These are phyloP conservation scores for Cunninghamia lanceolata DNA, from an alignment of 75 land plant genomes.

Conservation along the genomic window DNA sequence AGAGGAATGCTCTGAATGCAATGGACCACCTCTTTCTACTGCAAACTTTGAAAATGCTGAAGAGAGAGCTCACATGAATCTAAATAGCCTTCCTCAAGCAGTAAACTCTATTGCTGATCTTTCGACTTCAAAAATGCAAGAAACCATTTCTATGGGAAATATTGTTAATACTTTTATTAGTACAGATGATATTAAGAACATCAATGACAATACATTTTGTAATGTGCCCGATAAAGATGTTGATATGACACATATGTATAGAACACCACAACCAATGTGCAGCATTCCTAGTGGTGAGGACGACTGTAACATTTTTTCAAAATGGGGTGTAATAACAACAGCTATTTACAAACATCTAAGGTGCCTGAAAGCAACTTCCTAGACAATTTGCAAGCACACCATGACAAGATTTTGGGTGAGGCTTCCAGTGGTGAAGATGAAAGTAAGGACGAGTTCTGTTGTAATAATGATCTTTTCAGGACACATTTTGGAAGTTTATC, in stretches of 20 bases:
- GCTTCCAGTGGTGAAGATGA: slow-evolving; percentile 24
- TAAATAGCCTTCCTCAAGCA: too few relatives aligned
- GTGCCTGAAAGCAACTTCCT: background rate
- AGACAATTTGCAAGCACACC: too few relatives aligned
- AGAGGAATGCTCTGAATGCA: background rate
- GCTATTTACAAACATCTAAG: background rate
- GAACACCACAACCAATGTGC: background rate
- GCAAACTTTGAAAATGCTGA: too few relatives aligned
- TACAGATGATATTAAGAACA: background rate
- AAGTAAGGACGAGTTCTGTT: slow-evolving; percentile 17
- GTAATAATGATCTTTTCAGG: too few relatives aligned
- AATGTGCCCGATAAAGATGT: too few relatives aligned
- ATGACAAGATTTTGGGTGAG: slow-evolving; percentile 7
- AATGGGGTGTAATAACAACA: background rate
- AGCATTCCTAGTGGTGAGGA: background rate
- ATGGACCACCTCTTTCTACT: background rate
- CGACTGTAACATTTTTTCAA: slow-evolving; percentile 2
- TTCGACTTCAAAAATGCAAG: too few relatives aligned
- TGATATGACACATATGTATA: background rate
- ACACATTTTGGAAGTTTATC: too few relatives aligned
- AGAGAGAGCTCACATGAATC: too few relatives aligned
- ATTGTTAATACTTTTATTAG: too few relatives aligned
- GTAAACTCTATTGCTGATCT: too few relatives aligned
- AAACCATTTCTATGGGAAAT: too few relatives aligned
- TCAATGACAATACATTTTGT: background rate